These are phyloP conservation scores for Solanum arcanum DNA, from an alignment of 257 asterid species.

Conservation along the genomic window DNA sequence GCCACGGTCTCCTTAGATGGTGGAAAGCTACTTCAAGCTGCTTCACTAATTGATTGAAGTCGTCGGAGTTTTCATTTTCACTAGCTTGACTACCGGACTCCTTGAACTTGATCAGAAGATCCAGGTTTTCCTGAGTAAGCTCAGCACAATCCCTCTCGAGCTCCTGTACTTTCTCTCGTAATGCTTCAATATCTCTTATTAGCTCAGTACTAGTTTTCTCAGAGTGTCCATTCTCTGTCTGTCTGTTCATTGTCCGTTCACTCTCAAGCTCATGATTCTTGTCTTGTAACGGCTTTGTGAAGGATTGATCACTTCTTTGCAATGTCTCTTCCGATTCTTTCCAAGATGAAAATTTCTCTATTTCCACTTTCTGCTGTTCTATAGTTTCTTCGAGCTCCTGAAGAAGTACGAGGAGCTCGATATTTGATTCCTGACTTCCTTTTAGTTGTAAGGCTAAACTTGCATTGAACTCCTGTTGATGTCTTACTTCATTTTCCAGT, in stretches of 20 bases:
- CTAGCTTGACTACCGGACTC: slow-evolving; percentile 20
- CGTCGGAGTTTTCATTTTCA: slow-evolving; percentile 10
- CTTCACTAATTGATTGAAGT: slow-evolving; percentile 20
- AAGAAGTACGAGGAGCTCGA: slow-evolving; percentile 72
- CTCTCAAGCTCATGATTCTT: slow-evolving; percentile 35
- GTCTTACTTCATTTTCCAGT: slow-evolving; percentile 52
- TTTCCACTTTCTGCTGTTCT: slow-evolving; percentile 65
- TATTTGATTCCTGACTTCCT: slow-evolving; percentile 77
- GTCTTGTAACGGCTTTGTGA: slow-evolving; percentile 28
- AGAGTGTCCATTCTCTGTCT: slow-evolving; percentile 5
- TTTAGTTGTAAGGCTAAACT: slow-evolving; percentile 53
- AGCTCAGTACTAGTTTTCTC: slow-evolving; percentile 17
- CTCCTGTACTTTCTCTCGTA: slow-evolving; percentile 54
- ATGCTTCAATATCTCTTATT: slow-evolving; percentile 29
- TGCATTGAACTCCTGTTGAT: slow-evolving; percentile 48
- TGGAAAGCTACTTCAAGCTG: slow-evolving; percentile 33
- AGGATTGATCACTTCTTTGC: slow-evolving; percentile 22
- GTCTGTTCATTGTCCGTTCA: slow-evolving; percentile 21
- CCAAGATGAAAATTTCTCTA: slow-evolving; percentile 45
- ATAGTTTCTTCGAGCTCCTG: slow-evolving; percentile 78
- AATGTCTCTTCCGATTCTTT: slow-evolving; percentile 43
- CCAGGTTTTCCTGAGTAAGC: slow-evolving; percentile 85
- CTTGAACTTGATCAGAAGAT: slow-evolving; percentile 68
- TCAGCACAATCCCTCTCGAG: slow-evolving; percentile 74
- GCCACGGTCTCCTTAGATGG: slow-evolving; percentile 39